Evolutionary conservation across 805 yeast species (phyloP).

Genomic region (Metschnikowia baotianmanensis): DNA sequence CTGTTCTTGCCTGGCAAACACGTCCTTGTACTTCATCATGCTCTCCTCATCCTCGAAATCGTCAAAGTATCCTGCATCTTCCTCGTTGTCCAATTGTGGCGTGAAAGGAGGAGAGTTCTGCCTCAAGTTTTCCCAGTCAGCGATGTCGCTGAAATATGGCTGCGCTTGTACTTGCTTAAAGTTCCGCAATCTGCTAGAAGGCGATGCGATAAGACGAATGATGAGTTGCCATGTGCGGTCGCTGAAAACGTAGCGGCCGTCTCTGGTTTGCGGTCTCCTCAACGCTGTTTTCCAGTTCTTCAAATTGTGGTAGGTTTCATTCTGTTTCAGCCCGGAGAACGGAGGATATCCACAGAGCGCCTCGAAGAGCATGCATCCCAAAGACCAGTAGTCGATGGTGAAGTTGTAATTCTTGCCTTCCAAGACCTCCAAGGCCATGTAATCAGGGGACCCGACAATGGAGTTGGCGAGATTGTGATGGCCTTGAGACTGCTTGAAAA

Average conservation of each 20-base stretch:
- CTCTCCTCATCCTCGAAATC: slow-evolving; percentile 95
- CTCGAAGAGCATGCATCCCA: slow-evolving; percentile 96
- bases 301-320: slow-evolving; percentile 91
- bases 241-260: slow-evolving; percentile 87
- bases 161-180: slow-evolving; percentile 79
- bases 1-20: slow-evolving; percentile 85
- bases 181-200: slow-evolving; percentile 67
- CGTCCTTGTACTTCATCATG: slow-evolving; percentile 97
- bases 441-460: slow-evolving; percentile 97
- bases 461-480: slow-evolving; percentile 90
- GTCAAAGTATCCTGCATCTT: slow-evolving; percentile 98
- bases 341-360: slow-evolving; percentile 97
- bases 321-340: slow-evolving; percentile 88
- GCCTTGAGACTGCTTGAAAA: slow-evolving; percentile 76
- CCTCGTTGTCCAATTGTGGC: slow-evolving; percentile 94
- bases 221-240: slow-evolving; percentile 95
- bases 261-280: slow-evolving; percentile 86
- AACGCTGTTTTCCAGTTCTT: slow-evolving; percentile 90
- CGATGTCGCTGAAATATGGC: slow-evolving; percentile 77
- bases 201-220: slow-evolving; percentile 74
- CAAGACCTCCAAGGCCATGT: slow-evolving; percentile 96
- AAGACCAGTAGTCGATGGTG: slow-evolving; percentile 98
- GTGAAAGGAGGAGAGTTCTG: slow-evolving; percentile 85
- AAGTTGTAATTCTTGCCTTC: slow-evolving; percentile 92
- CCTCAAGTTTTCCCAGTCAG: slow-evolving; percentile 69